phyloP scores from a whole-genome alignment of 2,329 filamentous ascomycete species.

The Penicillium sp. region DNA sequence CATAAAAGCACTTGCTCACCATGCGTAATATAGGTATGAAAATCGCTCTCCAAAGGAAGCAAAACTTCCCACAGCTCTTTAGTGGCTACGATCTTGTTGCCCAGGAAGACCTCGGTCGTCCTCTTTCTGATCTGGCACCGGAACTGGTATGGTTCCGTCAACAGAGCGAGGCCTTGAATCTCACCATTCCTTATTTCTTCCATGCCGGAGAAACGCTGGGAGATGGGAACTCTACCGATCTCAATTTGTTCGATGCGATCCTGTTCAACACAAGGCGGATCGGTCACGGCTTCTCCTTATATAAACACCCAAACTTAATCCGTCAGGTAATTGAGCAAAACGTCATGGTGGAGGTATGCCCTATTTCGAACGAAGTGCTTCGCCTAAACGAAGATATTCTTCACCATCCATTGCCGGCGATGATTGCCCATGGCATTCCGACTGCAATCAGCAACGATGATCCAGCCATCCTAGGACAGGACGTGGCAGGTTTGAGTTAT shows the following conservation, averaged over 20 bases:
- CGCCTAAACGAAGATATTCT: slow-evolving; percentile 71
- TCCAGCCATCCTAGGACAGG: slow-evolving; percentile 81
- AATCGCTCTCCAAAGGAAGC: slow-evolving; percentile 75
- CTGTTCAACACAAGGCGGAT: slow-evolving; percentile 80
- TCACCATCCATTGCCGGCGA: slow-evolving; percentile 74
- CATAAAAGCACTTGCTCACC: slow-evolving; percentile 27
- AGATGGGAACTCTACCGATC: slow-evolving; percentile 69
- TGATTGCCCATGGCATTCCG: slow-evolving; percentile 76
- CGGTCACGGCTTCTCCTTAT: slow-evolving; percentile 80
- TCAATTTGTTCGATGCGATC: slow-evolving; percentile 83
- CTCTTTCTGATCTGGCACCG: slow-evolving; percentile 70
- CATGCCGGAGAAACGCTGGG: slow-evolving; percentile 89
- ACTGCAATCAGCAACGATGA: slow-evolving; percentile 86
- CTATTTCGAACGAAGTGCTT: slow-evolving; percentile 84
- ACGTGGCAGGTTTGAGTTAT: slow-evolving; percentile 75
- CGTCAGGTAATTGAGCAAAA: slow-evolving; percentile 82
- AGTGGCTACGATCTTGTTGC: slow-evolving; percentile 85
- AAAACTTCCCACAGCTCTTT: slow-evolving; percentile 71
- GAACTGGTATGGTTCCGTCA: slow-evolving; percentile 90
- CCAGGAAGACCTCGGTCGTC: slow-evolving; percentile 75
- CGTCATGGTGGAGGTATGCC: slow-evolving; percentile 82
- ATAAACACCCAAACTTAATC: slow-evolving; percentile 82
- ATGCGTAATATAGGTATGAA: slow-evolving; percentile 66
- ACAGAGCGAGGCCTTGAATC: slow-evolving; percentile 67
- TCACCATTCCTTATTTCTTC: slow-evolving; percentile 89